A percentile compares a stretch with the other conserved stretches of the same genome.
Evolutionary conservation across 345 rosid genomes (phyloP).

Genomic region (Murraya koenigii): DNA sequence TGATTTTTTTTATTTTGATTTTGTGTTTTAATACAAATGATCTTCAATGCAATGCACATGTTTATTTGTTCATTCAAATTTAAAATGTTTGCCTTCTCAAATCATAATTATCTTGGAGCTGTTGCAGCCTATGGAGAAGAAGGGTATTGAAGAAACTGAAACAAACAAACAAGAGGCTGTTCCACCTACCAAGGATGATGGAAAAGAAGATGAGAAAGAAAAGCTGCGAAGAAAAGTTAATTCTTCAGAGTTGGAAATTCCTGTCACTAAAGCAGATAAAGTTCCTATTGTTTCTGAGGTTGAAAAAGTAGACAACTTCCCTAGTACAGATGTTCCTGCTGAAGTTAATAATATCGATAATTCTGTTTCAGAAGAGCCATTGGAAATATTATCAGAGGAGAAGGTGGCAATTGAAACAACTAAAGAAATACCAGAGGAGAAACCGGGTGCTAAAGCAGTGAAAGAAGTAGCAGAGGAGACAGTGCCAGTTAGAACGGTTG

Average conservation of each 20-base stretch:
- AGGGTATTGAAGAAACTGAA: slow-evolving; percentile 21
- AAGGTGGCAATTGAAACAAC: background rate
- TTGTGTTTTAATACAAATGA: background rate
- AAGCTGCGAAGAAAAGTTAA: slow-evolving; percentile 4
- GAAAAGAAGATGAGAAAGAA: slow-evolving; percentile 6
- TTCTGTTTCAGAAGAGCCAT: background rate
- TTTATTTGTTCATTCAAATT: background rate
- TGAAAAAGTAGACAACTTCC: background rate
- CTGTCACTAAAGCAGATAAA: slow-evolving; percentile 9
- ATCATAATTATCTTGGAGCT: background rate
- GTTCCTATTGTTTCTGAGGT: background rate
- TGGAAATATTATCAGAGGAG: slow-evolving; percentile 4
- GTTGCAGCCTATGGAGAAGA: slow-evolving; percentile 25
- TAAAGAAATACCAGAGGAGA: slow-evolving; percentile 3
- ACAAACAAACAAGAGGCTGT: slow-evolving; percentile 15
- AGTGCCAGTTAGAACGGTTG: background rate
- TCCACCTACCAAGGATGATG: slow-evolving; percentile 12
- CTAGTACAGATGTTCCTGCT: background rate
- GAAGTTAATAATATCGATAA: background rate
- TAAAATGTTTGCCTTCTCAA: background rate
- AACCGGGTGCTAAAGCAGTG: slow-evolving; percentile 1
- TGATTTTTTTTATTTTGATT: background rate
- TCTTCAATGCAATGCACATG: background rate
- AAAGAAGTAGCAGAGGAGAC: background rate
- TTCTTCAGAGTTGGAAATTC: slow-evolving; percentile 3